phyloP scores from a whole-genome alignment of 2,329 filamentous ascomycete species.

The Bipolaris zeicola region DNA sequence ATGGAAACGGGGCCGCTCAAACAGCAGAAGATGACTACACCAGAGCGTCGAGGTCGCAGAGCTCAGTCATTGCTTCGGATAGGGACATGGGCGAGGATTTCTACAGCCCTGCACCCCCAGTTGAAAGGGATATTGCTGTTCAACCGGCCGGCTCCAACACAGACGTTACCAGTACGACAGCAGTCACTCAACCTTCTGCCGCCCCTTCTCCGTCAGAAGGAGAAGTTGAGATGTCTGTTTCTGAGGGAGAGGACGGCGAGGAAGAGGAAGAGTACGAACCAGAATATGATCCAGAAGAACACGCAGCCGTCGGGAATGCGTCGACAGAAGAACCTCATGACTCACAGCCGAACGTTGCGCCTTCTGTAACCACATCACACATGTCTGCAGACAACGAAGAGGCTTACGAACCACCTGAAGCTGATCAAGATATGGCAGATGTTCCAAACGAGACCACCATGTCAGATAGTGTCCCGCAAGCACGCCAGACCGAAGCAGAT shows the following conservation, averaged over 20 bases:
- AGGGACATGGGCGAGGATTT: conserved; percentile 41
- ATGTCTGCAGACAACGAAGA: conserved; percentile 36
- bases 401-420: conserved; percentile 41
- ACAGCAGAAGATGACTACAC: not conserved
- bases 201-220: conserved; percentile 34
- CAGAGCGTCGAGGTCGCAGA: conserved; percentile 4
- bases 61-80: conserved; percentile 30
- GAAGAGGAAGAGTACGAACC: conserved; percentile 31
- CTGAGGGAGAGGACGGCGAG: conserved; percentile 30
- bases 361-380: conserved; percentile 20
- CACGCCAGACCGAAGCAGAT: conserved; percentile 27
- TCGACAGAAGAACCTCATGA: conserved; percentile 10
- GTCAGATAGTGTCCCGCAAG: not conserved
- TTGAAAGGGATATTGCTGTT: not conserved
- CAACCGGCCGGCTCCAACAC: not conserved
- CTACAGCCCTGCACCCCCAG: conserved; percentile 39
- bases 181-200: not conserved
- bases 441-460: conserved; percentile 1
- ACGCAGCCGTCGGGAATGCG: conserved; percentile 5
- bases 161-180: conserved; percentile 7
- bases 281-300: conserved; percentile 41
- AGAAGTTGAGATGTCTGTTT: conserved; percentile 45
- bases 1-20: not conserved
- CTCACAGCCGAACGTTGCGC: conserved; percentile 6
- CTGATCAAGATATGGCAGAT: conserved; percentile 27